Evolutionary conservation across 192 early-diverging fungal genomes (phyloP).

Genomic region (Podila horticola): DNA sequence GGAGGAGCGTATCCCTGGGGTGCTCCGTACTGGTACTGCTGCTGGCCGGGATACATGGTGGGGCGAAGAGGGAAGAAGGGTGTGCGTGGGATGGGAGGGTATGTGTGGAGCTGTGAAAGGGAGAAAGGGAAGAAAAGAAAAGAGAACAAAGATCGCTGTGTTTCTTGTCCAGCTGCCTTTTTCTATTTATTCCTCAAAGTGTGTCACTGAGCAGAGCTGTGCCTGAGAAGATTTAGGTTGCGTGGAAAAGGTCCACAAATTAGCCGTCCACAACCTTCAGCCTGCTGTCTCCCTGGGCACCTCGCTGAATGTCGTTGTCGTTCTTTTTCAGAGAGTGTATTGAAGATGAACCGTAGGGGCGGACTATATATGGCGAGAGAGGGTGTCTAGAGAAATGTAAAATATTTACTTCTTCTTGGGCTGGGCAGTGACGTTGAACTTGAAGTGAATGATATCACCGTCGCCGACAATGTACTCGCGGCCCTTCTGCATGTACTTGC

Average conservation of each 20-base stretch:
- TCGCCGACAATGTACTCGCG: slow-evolving; percentile 93
- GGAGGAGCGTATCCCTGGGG: slow-evolving; percentile 8
- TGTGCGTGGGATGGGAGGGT: too few relatives aligned
- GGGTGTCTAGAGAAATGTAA: neutral
- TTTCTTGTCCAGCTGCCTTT: neutral
- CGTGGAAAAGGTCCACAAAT: too few relatives aligned
- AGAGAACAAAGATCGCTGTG: neutral
- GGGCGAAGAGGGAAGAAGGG: neutral
- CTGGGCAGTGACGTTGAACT: slow-evolving; percentile 65
- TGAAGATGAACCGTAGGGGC: too few relatives aligned
- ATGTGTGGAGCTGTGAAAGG: neutral
- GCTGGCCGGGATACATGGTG: slow-evolving; percentile 5
- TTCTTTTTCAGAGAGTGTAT: too few relatives aligned
- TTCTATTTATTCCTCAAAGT: too few relatives aligned
- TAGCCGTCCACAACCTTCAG: too few relatives aligned
- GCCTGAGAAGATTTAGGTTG: too few relatives aligned
- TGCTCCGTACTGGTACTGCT: slow-evolving; percentile 12
- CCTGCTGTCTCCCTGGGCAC: too few relatives aligned
- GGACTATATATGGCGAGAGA: too few relatives aligned
- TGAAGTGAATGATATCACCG: slow-evolving; percentile 92
- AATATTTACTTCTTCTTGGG: slow-evolving; percentile 58
- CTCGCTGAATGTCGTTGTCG: too few relatives aligned
- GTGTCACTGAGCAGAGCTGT: too few relatives aligned
- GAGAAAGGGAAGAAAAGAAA: neutral
- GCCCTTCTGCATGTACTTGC: slow-evolving; percentile 92